Conservation (phyloP, 2,329 filamentous ascomycete species). For the Elsinoe ampelina region DNA sequence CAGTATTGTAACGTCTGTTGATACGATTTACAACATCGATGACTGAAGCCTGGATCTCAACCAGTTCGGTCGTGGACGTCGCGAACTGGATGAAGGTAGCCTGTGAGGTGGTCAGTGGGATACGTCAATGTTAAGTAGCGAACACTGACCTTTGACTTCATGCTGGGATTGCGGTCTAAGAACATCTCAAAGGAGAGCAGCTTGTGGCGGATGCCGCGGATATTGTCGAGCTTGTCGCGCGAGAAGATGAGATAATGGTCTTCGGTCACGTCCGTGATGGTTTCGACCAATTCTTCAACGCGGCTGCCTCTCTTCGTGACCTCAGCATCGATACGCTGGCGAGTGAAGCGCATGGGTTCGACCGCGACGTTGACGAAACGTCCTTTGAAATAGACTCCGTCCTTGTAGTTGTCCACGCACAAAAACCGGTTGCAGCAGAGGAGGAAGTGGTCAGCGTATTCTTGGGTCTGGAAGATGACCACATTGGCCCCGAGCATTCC, state of each 20-base stretch:
- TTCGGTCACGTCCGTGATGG: conserved; percentile 73
- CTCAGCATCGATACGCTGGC: conserved; percentile 54
- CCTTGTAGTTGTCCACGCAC: conserved; percentile 77
- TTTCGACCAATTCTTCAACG: conserved; percentile 68
- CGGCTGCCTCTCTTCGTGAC: conserved; percentile 50
- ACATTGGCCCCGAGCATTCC: conserved; percentile 90
- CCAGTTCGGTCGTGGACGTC: conserved; percentile 78
- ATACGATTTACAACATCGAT: conserved; percentile 92
- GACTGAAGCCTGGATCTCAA: conserved; percentile 76
- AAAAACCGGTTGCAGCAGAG: conserved; percentile 90
- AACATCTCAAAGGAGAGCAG: conserved; percentile 87
- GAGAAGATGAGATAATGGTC: conserved; percentile 87
- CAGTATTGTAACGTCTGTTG: conserved; percentile 80
- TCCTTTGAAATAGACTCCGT: conserved; percentile 84
- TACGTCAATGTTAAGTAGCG: background rate
- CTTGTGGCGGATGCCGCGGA: conserved; percentile 89
- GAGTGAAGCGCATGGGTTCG: conserved; percentile 85
- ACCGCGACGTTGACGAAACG: conserved; percentile 84
- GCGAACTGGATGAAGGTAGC: conserved; percentile 91
- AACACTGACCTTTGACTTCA: conserved; percentile 53
- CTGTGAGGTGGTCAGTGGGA: conserved; percentile 27
- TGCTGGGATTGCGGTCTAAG: conserved; percentile 87
- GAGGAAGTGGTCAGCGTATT: conserved; percentile 88
- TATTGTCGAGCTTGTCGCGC: conserved; percentile 86
- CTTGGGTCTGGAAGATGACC: conserved; percentile 85